Evolutionary conservation across 257 asterid species (phyloP).

Genomic region (Nicotiana undulata): DNA sequence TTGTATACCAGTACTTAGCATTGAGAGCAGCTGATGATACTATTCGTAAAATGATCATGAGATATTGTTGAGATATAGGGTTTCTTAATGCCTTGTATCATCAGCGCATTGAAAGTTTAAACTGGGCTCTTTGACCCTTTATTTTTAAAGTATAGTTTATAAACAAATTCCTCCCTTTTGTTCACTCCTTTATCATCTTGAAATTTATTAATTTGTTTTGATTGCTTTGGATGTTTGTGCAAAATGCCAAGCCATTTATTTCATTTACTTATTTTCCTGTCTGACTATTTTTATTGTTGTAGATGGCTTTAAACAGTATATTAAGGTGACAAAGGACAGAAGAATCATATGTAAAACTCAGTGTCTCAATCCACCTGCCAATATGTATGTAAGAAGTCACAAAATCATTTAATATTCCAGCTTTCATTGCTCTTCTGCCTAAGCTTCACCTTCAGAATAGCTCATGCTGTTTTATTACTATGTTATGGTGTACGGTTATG

Average conservation of each 20-base stretch:
- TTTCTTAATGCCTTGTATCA: background rate
- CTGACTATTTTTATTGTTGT: constrained; percentile 18
- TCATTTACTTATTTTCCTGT: background rate
- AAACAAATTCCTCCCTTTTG: background rate
- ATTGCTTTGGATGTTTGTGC: background rate
- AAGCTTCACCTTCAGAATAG: background rate
- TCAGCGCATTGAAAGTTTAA: constrained; percentile 2
- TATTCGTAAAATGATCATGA: background rate
- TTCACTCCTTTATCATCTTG: constrained; percentile 6
- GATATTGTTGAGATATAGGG: background rate
- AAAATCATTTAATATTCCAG: background rate
- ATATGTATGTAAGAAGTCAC: constrained; percentile 32
- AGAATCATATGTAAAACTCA: constrained; percentile 38
- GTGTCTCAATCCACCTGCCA: constrained; percentile 39
- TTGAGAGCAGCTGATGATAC: background rate
- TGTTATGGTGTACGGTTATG: background rate
- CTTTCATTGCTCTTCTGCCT: background rate
- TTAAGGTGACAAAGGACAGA: constrained; percentile 40
- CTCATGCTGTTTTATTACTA: background rate
- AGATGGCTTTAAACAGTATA: constrained; percentile 27
- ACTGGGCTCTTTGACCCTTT: background rate
- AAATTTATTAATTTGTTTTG: background rate
- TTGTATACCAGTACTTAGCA: background rate
- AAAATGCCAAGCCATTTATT: background rate
- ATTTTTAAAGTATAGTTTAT: background rate